Percentiles rank a stretch among this genome's conserved stretches.
Conservation (phyloP, 169 alveolate species). For the Plasmodium gallinaceum region DNA sequence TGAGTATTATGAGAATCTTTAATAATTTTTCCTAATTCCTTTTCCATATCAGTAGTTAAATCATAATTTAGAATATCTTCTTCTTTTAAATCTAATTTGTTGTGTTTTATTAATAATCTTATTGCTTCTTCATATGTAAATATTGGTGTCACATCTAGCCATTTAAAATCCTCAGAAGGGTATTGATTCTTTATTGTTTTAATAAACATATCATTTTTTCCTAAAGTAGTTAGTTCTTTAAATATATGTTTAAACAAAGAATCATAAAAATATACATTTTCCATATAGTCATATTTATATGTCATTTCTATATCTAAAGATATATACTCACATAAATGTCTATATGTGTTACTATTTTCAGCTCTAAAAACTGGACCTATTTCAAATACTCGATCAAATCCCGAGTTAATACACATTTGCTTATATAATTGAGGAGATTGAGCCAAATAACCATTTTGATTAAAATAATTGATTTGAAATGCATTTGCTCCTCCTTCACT, state of each 20-base stretch:
- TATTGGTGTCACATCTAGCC: slow-evolving; percentile 73
- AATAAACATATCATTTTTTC: slow-evolving; percentile 40
- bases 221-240: slow-evolving; percentile 84
- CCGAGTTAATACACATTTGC: slow-evolving; percentile 98
- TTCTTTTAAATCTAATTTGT: slow-evolving; percentile 82
- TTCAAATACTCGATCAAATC: slow-evolving; percentile 97
- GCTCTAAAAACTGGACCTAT: slow-evolving; percentile 99
- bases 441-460: slow-evolving; percentile 92
- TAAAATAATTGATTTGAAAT: slow-evolving; percentile 95
- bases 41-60: slow-evolving; percentile 95
- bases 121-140: slow-evolving; percentile 83
- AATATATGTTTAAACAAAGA: slow-evolving; percentile 92
- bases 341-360: slow-evolving; percentile 98
- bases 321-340: slow-evolving; percentile 99
- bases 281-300: slow-evolving; percentile 96
- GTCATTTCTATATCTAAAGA: slow-evolving; percentile 99
- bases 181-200: slow-evolving; percentile 67
- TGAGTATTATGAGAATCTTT: slow-evolving; percentile 96
- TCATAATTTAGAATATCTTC: slow-evolving; percentile 91
- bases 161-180: slow-evolving; percentile 50
- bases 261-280: slow-evolving; percentile 95
- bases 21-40: slow-evolving; percentile 94
- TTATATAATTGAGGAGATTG: slow-evolving; percentile 99
- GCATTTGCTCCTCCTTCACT: slow-evolving; percentile 99
- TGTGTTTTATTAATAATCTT: slow-evolving; percentile 82